Conservation (phyloP, 257 asterid species). For the Solanum medicagineum region DNA sequence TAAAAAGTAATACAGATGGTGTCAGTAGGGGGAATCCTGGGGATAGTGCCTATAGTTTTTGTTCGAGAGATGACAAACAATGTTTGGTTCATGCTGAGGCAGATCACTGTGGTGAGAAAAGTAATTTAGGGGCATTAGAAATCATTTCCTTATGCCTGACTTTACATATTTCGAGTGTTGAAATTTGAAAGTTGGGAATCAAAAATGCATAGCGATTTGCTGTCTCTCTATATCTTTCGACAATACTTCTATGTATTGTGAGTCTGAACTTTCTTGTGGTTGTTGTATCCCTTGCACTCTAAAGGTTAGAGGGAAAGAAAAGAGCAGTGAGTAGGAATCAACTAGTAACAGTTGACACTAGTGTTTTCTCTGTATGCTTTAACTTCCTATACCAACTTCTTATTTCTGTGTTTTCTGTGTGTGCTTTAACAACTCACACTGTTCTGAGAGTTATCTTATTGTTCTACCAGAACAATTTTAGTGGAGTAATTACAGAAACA, state of each 20-base stretch:
- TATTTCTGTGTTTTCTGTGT: too few species aligned
- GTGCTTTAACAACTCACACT: too few species aligned
- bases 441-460: too few species aligned
- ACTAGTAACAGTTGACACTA: neutral
- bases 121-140: neutral
- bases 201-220: neutral
- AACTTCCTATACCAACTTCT: neutral
- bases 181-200: neutral
- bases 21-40: too few species aligned
- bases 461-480: too few species aligned
- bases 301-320: neutral
- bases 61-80: too few species aligned
- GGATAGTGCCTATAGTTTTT: too few species aligned
- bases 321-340: neutral
- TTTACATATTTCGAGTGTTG: neutral
- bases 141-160: neutral
- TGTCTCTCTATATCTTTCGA: neutral
- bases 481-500: too few species aligned
- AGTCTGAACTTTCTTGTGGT: neutral
- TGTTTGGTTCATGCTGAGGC: too few species aligned
- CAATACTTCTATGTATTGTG: neutral
- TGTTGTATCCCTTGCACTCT: neutral
- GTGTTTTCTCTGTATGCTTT: neutral
- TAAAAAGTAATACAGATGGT: too few species aligned
- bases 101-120: too few species aligned